A percentile compares a stretch with the other conserved stretches of the same genome.
Conservation (phyloP, 1,284 basidiomycete species). For the Ceratobasidium sp. region DNA sequence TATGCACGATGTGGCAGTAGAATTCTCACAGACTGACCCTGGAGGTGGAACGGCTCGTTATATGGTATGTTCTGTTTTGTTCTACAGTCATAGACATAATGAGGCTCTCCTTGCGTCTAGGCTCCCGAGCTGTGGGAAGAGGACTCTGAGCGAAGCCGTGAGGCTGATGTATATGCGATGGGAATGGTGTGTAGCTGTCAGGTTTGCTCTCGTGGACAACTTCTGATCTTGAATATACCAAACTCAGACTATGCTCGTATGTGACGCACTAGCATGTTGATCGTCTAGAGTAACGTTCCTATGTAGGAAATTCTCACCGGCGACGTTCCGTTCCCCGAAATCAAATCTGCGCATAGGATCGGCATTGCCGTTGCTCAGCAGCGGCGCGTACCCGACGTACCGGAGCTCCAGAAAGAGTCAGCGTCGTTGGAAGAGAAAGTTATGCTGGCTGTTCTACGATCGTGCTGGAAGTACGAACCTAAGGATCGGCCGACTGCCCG, state of each 20-base stretch:
- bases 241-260: not conserved
- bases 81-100: not conserved
- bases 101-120: not conserved
- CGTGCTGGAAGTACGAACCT: not conserved
- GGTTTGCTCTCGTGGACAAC: not conserved
- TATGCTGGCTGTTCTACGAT: not conserved
- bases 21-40: conserved; percentile 9
- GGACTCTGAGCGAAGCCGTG: not conserved
- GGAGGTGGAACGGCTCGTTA: not conserved
- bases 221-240: no score
- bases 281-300: not conserved
- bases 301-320: not conserved
- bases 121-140: not conserved
- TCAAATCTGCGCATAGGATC: not conserved
- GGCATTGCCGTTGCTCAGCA: not conserved
- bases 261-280: no score
- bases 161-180: conserved; percentile 2
- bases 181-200: not conserved
- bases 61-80: not conserved
- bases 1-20: not conserved
- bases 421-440: not conserved
- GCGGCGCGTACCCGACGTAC: not conserved
- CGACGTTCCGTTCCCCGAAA: not conserved
- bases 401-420: not conserved
- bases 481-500: not conserved